A percentile compares a stretch with the other conserved stretches of the same genome.
Conservation (phyloP, 148 eudicot genomes). For the Fagopyrum esculentum region DNA sequence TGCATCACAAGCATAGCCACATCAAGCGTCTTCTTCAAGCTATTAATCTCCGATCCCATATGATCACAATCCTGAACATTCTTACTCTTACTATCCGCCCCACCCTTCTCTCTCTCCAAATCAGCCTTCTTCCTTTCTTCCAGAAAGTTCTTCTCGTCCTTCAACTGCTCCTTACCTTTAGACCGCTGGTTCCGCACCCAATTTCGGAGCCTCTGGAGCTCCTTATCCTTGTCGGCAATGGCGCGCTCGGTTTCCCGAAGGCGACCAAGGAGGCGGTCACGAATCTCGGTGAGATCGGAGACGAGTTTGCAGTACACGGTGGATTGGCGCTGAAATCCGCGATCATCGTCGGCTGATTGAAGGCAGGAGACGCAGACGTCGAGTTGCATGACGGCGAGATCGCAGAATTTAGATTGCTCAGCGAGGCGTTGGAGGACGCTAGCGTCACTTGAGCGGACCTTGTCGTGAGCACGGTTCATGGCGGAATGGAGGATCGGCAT, state of each 20-base stretch:
- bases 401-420: slow-evolving; percentile 61
- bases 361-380: slow-evolving; percentile 40
- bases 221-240: slow-evolving; percentile 40
- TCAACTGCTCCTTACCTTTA: slow-evolving; percentile 32
- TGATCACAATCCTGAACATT: slow-evolving; percentile 27
- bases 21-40: slow-evolving; percentile 47
- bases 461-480: slow-evolving; percentile 58
- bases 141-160: slow-evolving; percentile 17
- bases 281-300: slow-evolving; percentile 41
- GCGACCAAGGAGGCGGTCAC: slow-evolving; percentile 36
- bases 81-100: slow-evolving; percentile 21
- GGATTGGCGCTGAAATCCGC: slow-evolving; percentile 22
- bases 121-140: slow-evolving; percentile 17
- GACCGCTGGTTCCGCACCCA: slow-evolving; percentile 39
- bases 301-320: slow-evolving; percentile 35
- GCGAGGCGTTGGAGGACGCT: slow-evolving; percentile 43
- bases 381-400: slow-evolving; percentile 54
- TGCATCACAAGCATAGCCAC: slow-evolving; percentile 48
- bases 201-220: slow-evolving; percentile 32
- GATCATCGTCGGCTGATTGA: slow-evolving; percentile 34
- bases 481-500: slow-evolving; percentile 53
- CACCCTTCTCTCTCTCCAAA: slow-evolving; percentile 12
- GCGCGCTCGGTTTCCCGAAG: slow-evolving; percentile 31
- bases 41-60: slow-evolving; percentile 60
- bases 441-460: slow-evolving; percentile 34